Evolutionary conservation across 176 grass and related monocot genomes (phyloP).

Genomic region (Oryza officinalis): DNA sequence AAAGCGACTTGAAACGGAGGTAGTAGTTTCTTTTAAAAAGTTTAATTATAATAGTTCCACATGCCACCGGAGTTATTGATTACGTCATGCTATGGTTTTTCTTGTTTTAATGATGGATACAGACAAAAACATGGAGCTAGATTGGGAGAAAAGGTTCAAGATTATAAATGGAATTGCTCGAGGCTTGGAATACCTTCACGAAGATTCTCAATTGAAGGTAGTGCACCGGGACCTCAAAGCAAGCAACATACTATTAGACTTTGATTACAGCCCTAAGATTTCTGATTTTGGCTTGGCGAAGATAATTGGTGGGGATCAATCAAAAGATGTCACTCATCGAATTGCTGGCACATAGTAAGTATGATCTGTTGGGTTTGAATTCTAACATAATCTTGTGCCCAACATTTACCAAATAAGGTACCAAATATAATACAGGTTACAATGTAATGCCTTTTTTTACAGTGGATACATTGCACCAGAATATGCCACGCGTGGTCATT

Average conservation of each 20-base stretch:
- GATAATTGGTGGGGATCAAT: conserved; percentile 50
- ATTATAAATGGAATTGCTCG: conserved; percentile 52
- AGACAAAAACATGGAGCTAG: background rate
- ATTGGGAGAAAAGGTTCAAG: conserved; percentile 48
- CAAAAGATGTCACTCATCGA: conserved; percentile 40
- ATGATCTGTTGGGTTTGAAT: too few relatives aligned
- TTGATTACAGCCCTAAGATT: conserved; percentile 58
- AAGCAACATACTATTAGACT: conserved; percentile 31
- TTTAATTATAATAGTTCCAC: too few relatives aligned
- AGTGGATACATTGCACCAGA: background rate
- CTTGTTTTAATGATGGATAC: conserved; percentile 18
- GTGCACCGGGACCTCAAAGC: conserved; percentile 17
- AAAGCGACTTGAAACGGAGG: too few relatives aligned
- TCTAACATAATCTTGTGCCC: background rate
- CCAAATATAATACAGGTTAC: background rate
- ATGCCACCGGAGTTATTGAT: too few relatives aligned
- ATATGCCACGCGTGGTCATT: too few relatives aligned
- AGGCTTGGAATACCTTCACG: conserved; percentile 67
- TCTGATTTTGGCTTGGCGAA: conserved; percentile 65
- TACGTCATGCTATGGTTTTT: too few relatives aligned
- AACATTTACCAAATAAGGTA: background rate
- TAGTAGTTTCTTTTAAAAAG: background rate
- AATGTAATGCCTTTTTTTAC: conserved; percentile 8
- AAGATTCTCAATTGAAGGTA: conserved; percentile 53
- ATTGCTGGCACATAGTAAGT: conserved; percentile 72